Percentiles rank a stretch among this genome's conserved stretches.
Conservation (phyloP, 805 yeast species). For the Scheffersomyces lignosus region DNA sequence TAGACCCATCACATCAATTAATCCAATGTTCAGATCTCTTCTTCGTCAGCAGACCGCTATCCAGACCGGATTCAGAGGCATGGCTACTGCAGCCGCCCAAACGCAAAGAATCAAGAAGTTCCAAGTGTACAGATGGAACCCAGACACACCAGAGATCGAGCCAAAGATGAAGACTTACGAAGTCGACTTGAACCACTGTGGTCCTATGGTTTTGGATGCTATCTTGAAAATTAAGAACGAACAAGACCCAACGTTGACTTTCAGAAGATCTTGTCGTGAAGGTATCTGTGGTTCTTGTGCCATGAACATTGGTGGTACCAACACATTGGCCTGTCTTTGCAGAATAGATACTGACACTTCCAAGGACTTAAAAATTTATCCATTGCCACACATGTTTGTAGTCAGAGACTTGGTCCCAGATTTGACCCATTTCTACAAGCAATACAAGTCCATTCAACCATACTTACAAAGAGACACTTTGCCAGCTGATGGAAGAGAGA, state of each 20-base stretch:
- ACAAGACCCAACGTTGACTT: slow-evolving; percentile 92
- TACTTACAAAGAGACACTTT: slow-evolving; percentile 78
- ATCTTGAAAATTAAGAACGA: slow-evolving; percentile 92
- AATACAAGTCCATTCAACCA: slow-evolving; percentile 97
- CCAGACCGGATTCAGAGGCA: slow-evolving; percentile 19
- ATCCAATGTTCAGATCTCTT: slow-evolving; percentile 19
- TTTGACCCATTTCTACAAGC: slow-evolving; percentile 95
- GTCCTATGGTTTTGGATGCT: slow-evolving; percentile 98
- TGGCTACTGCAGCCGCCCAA: slow-evolving; percentile 52
- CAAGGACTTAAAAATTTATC: slow-evolving; percentile 85
- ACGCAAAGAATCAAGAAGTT: slow-evolving; percentile 70
- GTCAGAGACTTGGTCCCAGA: slow-evolving; percentile 98
- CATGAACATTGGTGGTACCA: slow-evolving; percentile 97
- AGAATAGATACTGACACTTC: slow-evolving; percentile 79
- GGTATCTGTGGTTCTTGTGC: slow-evolving; percentile 99
- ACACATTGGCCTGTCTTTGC: slow-evolving; percentile 96
- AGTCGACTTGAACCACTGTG: slow-evolving; percentile 86
- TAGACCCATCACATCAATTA: background rate
- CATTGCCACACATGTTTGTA: slow-evolving; percentile 97
- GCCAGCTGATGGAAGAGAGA: slow-evolving; percentile 92
- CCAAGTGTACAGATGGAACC: slow-evolving; percentile 97
- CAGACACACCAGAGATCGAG: slow-evolving; percentile 91
- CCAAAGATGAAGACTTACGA: slow-evolving; percentile 83
- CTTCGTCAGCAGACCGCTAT: slow-evolving; percentile 14
- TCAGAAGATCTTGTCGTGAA: slow-evolving; percentile 98